Conservation (phyloP, 2,329 filamentous ascomycete genomes). For the Gaeumannomyces tritici region DNA sequence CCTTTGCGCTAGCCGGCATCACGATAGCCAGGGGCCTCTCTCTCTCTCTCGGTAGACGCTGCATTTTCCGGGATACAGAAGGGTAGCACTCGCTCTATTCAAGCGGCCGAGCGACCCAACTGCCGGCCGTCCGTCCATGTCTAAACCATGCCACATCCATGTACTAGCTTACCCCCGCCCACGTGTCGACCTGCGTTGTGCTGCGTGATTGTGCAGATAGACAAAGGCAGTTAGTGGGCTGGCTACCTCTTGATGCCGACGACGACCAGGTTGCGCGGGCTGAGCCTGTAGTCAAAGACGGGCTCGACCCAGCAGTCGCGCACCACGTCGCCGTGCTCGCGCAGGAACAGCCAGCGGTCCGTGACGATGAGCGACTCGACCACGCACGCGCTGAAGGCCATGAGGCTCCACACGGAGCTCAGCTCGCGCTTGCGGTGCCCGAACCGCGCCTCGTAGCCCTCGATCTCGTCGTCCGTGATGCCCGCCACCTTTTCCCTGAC, state of each 20-base stretch:
- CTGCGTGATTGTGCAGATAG: not conserved
- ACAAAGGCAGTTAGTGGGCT: too few species aligned
- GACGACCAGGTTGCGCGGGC: conserved; percentile 85
- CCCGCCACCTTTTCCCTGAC: conserved; percentile 56
- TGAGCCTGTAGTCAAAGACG: conserved; percentile 80
- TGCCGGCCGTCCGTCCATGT: not conserved
- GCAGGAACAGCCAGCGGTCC: conserved; percentile 81
- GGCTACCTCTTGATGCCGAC: conserved; percentile 65
- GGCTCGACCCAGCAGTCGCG: conserved; percentile 80
- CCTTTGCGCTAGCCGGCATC: not conserved
- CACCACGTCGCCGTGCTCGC: conserved; percentile 63
- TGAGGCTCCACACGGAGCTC: conserved; percentile 82
- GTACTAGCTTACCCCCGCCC: too few species aligned
- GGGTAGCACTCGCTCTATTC: not conserved
- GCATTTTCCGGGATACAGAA: not conserved
- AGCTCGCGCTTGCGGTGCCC: conserved; percentile 65
- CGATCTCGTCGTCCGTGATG: conserved; percentile 68
- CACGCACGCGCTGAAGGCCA: conserved; percentile 88
- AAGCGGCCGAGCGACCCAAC: not conserved
- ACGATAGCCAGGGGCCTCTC: not conserved
- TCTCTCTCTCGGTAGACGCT: too few species aligned
- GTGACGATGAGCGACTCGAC: conserved; percentile 85
- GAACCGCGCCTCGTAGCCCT: conserved; percentile 58
- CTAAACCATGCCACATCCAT: not conserved
- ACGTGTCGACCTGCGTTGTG: not conserved